Evolutionary conservation across 805 yeast species (phyloP).

Genomic region (Metschnikowia noctiluminum): DNA sequence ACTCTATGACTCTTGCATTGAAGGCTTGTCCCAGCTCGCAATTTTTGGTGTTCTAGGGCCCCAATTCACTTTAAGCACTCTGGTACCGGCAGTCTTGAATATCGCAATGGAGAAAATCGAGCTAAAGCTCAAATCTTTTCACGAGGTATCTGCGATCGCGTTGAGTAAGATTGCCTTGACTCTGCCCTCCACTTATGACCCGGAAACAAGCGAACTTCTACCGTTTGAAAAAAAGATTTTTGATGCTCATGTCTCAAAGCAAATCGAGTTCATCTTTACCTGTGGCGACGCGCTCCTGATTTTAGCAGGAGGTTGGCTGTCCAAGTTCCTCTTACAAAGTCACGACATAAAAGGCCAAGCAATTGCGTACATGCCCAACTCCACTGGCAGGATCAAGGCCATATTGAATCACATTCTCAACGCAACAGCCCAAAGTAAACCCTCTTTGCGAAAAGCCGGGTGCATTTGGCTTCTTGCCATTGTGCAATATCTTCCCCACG

Average conservation of each 20-base stretch:
- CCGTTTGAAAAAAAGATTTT: conserved; percentile 46
- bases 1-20: conserved; percentile 29
- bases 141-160: conserved; percentile 57
- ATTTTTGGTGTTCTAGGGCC: conserved; percentile 48
- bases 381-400: conserved; percentile 20
- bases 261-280: conserved; percentile 70
- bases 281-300: conserved; percentile 82
- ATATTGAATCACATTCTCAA: conserved; percentile 50
- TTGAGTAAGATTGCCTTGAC: conserved; percentile 54
- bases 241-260: conserved; percentile 62
- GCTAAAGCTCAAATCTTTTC: conserved; percentile 48
- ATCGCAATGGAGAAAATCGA: conserved; percentile 23
- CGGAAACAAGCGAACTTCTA: conserved; percentile 19
- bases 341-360: conserved; percentile 50
- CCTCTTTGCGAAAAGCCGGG: conserved; percentile 67
- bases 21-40: conserved; percentile 41
- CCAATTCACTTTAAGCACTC: conserved; percentile 8
- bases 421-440: conserved; percentile 63
- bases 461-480: conserved; percentile 85
- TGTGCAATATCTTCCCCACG: conserved; percentile 66
- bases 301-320: conserved; percentile 72
- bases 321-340: conserved; percentile 49
- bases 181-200: conserved; percentile 13
- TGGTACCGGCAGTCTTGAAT: conserved; percentile 15
- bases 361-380: conserved; percentile 17